These are phyloP conservation scores for Mariannaea elegans DNA, from an alignment of 2,329 filamentous ascomycete genomes.

Conservation along the genomic window DNA sequence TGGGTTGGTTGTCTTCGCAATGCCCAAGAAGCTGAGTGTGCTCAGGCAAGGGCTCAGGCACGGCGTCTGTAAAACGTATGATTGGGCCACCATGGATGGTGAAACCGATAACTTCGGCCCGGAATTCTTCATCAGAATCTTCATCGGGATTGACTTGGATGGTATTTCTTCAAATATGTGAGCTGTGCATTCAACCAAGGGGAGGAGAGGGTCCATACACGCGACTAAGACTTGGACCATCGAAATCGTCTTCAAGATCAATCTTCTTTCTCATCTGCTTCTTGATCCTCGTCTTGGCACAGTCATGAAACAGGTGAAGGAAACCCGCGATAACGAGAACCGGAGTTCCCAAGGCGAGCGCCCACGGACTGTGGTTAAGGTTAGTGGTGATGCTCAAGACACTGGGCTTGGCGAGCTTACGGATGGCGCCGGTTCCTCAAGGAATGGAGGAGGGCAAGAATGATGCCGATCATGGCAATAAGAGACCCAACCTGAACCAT, in stretches of 20 bases:
- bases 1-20: constrained; percentile 45
- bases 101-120: constrained; percentile 54
- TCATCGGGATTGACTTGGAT: constrained; percentile 47
- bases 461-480: constrained; percentile 55
- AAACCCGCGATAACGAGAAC: constrained; percentile 66
- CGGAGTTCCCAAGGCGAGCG: constrained; percentile 66
- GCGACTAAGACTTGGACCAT: constrained; percentile 53
- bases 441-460: constrained; percentile 61
- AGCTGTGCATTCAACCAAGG: not conserved
- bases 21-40: constrained; percentile 50
- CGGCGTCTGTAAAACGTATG: constrained; percentile 51
- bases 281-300: constrained; percentile 48
- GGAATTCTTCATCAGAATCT: constrained; percentile 44
- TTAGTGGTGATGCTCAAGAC: not conserved
- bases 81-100: constrained; percentile 57
- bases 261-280: constrained; percentile 37
- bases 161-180: constrained; percentile 45
- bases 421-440: constrained; percentile 61
- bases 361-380: constrained; percentile 57
- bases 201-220: constrained; percentile 46
- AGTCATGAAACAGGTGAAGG: constrained; percentile 57
- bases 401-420: constrained; percentile 44
- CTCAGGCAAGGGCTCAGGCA: constrained; percentile 42
- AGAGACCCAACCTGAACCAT: constrained; percentile 66
- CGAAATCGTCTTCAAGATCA: constrained; percentile 34